A percentile compares a stretch with the other conserved stretches of the same genome.
These are phyloP conservation scores for Usnea hakonensis DNA, from an alignment of 495 filamentous ascomycete species.

Conservation along the genomic window DNA sequence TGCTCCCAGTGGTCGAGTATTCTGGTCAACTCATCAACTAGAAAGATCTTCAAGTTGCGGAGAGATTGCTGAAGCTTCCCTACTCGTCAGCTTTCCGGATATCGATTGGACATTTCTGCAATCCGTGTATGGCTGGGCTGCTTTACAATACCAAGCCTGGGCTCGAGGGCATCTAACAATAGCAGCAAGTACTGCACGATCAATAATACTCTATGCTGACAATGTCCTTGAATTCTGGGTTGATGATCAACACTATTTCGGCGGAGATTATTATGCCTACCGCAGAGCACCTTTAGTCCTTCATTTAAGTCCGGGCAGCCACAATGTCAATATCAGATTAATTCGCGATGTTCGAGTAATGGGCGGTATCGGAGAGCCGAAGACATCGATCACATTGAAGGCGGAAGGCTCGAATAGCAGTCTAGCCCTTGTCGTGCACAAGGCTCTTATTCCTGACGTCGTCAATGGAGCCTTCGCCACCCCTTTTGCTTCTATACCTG, in stretches of 20 bases:
- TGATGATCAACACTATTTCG: constrained; percentile 44
- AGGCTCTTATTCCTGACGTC: constrained; percentile 41
- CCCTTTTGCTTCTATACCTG: constrained; percentile 38
- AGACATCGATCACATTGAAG: constrained; percentile 32
- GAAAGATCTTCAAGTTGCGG: constrained; percentile 19
- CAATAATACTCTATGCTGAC: constrained; percentile 37
- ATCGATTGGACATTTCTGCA: constrained; percentile 46
- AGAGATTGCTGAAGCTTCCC: constrained; percentile 25
- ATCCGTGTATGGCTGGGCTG: constrained; percentile 53
- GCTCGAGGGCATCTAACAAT: constrained; percentile 42
- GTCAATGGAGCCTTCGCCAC: constrained; percentile 40
- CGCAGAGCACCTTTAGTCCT: constrained; percentile 43
- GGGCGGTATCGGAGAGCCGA: constrained; percentile 40
- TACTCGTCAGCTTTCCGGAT: constrained; percentile 40
- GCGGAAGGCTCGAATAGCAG: constrained; percentile 24
- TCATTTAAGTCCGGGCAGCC: constrained; percentile 39
- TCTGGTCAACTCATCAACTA: constrained; percentile 35
- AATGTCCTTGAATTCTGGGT: constrained; percentile 45
- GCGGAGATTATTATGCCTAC: constrained; percentile 50
- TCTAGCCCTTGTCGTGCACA: constrained; percentile 30
- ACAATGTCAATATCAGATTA: constrained; percentile 46
- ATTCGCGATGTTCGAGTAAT: constrained; percentile 48
- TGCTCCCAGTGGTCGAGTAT: constrained; percentile 39
- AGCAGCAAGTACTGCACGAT: constrained; percentile 19
- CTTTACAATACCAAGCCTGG: constrained; percentile 54